These are phyloP conservation scores for Podospora australis DNA, from an alignment of 495 filamentous ascomycete species.

Conservation along the genomic window DNA sequence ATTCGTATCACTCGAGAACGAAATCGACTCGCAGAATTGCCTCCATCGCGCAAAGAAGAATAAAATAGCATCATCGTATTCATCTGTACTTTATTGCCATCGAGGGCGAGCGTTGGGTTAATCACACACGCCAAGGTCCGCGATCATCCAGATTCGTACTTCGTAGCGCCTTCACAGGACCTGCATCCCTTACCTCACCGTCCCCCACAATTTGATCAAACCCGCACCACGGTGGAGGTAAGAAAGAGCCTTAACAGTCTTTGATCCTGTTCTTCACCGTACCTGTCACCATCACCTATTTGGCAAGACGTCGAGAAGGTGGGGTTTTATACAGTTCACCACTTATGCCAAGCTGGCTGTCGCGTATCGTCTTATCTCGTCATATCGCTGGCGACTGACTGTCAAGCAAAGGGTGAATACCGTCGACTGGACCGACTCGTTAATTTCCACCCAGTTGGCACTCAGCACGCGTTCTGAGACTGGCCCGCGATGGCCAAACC, in stretches of 20 bases:
- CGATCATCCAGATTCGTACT: neutral
- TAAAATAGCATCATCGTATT: neutral
- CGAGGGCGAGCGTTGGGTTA: too few relatives aligned
- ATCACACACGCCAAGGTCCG: too few relatives aligned
- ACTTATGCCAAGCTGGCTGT: too few relatives aligned
- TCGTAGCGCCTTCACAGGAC: conserved; percentile 7
- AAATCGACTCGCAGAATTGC: too few relatives aligned
- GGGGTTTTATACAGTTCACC: too few relatives aligned
- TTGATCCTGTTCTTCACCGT: conserved; percentile 2
- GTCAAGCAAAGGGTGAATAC: neutral
- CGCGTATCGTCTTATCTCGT: neutral
- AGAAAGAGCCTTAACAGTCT: conserved; percentile 5
- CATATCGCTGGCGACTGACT: conserved; percentile 2
- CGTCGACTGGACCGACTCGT: neutral
- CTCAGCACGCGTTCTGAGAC: conserved; percentile 3
- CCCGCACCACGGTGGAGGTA: conserved; percentile 19
- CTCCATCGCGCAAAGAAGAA: neutral
- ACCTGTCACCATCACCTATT: neutral
- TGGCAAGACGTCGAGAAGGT: too few relatives aligned
- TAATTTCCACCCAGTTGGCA: too few relatives aligned
- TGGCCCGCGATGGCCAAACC: conserved; percentile 41
- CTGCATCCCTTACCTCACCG: conserved; percentile 10
- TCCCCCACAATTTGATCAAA: conserved; percentile 23
- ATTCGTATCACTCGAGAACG: too few relatives aligned
- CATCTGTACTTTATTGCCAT: too few relatives aligned